Evolutionary conservation across 2,329 filamentous ascomycete species (phyloP).

Genomic region (Fusarium nygamai): DNA sequence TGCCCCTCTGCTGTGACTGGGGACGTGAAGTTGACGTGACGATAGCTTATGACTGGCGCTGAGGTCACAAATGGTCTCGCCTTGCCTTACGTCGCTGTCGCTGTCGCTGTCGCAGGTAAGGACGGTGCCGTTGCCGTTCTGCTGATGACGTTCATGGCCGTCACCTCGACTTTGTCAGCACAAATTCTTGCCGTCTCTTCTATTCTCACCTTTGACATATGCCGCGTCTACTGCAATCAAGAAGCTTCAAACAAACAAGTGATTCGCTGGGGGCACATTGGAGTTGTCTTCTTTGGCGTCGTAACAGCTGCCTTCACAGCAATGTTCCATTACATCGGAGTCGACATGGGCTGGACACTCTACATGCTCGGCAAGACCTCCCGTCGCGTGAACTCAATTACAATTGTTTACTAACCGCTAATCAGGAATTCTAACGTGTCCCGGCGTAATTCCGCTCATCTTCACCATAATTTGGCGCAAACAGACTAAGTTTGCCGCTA

Average conservation of each 20-base stretch:
- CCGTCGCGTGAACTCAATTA: fast-evolving
- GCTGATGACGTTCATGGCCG: neutral
- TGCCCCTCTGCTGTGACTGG: fast-evolving
- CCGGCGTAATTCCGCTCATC: neutral
- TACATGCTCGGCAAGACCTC: neutral
- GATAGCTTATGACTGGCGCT: neutral
- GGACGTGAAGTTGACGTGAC: fast-evolving
- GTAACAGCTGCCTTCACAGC: neutral
- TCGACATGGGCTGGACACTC: neutral
- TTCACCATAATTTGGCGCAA: neutral
- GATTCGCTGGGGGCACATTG: slow-evolving; percentile 62
- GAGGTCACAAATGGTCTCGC: neutral
- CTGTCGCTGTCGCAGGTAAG: neutral
- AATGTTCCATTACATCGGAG: neutral
- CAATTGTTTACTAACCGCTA: neutral
- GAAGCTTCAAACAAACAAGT: slow-evolving; percentile 57
- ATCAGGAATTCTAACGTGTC: neutral
- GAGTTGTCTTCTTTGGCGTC: slow-evolving; percentile 50
- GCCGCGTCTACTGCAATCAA: slow-evolving; percentile 59
- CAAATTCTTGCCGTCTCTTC: slow-evolving; percentile 64
- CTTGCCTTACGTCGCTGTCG: fast-evolving
- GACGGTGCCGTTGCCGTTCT: neutral
- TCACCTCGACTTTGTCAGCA: slow-evolving; percentile 63
- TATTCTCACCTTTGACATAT: slow-evolving; percentile 64
- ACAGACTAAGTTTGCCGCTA: neutral